phyloP scores from a whole-genome alignment of 768 basidiomycete species.

The Boletus pseudopeckii region DNA sequence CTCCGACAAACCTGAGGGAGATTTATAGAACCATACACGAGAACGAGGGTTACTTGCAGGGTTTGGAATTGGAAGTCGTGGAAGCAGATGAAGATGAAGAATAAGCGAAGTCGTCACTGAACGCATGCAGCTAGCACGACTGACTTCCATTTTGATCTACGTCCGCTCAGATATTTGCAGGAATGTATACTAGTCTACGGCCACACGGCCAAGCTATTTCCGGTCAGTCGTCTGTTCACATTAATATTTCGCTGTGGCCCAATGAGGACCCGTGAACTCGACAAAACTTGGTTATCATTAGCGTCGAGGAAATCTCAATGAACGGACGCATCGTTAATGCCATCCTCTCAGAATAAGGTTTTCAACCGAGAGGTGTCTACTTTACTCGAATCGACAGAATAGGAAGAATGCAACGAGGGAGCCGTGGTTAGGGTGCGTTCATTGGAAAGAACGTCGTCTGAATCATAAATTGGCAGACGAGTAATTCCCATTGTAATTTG shows the following conservation, averaged over 20 bases:
- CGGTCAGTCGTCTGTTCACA: background rate
- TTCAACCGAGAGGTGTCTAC: conserved; percentile 40
- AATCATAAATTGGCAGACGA: background rate
- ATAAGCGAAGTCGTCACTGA: conserved; percentile 25
- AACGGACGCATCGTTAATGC: conserved; percentile 16
- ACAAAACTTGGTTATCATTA: conserved; percentile 37
- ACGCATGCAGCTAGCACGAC: conserved; percentile 33
- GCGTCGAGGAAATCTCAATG: conserved; percentile 39
- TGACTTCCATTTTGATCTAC: background rate
- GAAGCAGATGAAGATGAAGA: background rate
- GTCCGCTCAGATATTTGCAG: background rate
- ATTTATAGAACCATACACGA: background rate
- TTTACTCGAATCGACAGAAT: conserved; percentile 41
- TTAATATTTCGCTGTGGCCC: background rate
- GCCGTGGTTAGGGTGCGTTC: background rate
- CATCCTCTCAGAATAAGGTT: conserved; percentile 32
- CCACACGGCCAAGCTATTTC: background rate
- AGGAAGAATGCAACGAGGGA: conserved; percentile 39
- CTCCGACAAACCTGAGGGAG: background rate
- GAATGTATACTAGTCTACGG: background rate
- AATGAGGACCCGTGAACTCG: background rate
- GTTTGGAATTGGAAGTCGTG: background rate
- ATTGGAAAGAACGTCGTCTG: background rate
- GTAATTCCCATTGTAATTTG: background rate
- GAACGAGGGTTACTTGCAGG: background rate